Conservation (phyloP, 176 grass and related monocot genomes). For the Oryza meridionalis region DNA sequence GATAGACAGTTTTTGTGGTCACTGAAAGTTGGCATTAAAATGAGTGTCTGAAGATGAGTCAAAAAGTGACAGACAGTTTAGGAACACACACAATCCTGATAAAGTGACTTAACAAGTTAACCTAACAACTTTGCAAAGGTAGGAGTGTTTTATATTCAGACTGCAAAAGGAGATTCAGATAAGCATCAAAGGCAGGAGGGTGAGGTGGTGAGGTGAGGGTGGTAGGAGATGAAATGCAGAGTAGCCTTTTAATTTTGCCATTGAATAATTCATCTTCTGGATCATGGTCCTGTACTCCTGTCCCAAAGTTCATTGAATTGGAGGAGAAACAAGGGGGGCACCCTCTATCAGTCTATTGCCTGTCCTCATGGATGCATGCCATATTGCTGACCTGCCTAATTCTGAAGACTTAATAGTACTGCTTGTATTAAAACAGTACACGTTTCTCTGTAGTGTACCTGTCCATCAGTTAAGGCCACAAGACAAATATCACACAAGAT, state of each 20-base stretch:
- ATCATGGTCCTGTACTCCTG: conserved; percentile 15
- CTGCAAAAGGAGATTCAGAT: conserved; percentile 34
- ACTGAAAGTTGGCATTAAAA: conserved; percentile 30
- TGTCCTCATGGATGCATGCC: background rate
- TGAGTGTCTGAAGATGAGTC: conserved; percentile 19
- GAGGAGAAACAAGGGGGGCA: background rate
- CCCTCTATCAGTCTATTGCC: background rate
- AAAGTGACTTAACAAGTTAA: conserved; percentile 19
- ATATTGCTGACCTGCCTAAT: conserved; percentile 4
- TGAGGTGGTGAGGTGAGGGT: background rate
- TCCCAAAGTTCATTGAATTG: background rate
- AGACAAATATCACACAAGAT: background rate
- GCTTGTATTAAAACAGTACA: background rate
- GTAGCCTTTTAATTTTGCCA: background rate
- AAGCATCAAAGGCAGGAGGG: conserved; percentile 26
- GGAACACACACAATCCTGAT: conserved; percentile 18
- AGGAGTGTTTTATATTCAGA: conserved; percentile 32
- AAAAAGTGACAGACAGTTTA: conserved; percentile 39
- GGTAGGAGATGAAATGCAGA: conserved; percentile 32
- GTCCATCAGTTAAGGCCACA: background rate
- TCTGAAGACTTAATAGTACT: background rate
- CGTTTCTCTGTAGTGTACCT: background rate
- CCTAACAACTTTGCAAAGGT: conserved; percentile 43
- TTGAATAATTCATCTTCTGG: conserved; percentile 35
- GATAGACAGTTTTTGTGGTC: conserved; percentile 22